Evolutionary conservation across 2,329 filamentous ascomycete species (phyloP), one percentile per base, ranked within the genome.

Genomic region (Colletotrichum brevisporum): DNA sequence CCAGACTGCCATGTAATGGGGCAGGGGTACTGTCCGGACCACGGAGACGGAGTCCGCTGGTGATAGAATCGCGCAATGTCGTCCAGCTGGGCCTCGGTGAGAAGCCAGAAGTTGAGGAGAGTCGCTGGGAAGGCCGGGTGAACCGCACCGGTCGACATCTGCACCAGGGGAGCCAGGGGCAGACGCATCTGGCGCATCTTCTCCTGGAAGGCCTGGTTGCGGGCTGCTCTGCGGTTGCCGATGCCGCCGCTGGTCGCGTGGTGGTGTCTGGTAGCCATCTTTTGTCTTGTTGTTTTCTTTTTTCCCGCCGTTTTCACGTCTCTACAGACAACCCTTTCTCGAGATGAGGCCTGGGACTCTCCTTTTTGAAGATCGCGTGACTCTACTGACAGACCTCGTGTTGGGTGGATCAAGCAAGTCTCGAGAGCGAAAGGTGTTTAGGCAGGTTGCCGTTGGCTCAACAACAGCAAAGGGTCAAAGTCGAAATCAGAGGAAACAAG

Each of bases 61-160:
- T 92, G 90, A 82, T 94, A 94, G 80, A 92, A 93, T 72, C 86
- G 82, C 3, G 92, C 92, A 48, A 94, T 85, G 62, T 83, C 82
- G 80, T 94, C 92, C 63, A 94, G 89, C 79, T 94, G 85, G 36
- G 80, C 80, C 77, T 92, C 90, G 16, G 91, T 94, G 45, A 94
- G 86, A 39, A 94, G 89, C 86, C 91, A 93, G 80, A 92, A 93
- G 76, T 87, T 86, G 53, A 94, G 88, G 63, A 94, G 83, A 4
- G 88, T 92, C 21, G 76, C 75, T 1, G 92, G 92, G 78, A 92
- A 94, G 63, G 83, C 78, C 0, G 89, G 87, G 75, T 93, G 91
- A 2, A 91, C 81, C n/a, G 80, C 76, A 57, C 91, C 91, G 2
- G 86, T 88, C 24, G 84, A 83, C 72, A 91, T 80, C 78, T 90